phyloP scores from a whole-genome alignment of 148 eudicot genomes.

The Suaeda aralocaspica region DNA sequence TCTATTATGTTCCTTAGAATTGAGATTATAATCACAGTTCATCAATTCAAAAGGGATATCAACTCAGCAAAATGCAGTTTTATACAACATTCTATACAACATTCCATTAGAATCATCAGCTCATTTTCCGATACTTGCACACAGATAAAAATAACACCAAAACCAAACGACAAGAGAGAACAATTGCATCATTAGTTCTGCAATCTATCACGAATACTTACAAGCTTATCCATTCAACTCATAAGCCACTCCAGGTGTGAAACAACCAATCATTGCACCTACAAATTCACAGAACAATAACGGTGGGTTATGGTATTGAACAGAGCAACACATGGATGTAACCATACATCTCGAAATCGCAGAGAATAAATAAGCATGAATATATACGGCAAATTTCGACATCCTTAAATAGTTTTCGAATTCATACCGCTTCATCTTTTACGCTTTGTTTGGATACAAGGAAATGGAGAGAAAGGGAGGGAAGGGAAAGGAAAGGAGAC shows the following conservation, averaged over 20 bases:
- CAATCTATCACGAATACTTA: conserved; percentile 22
- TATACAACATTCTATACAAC: neutral
- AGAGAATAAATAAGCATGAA: no score
- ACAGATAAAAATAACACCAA: neutral
- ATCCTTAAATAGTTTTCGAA: no score
- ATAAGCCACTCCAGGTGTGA: conserved; percentile 6
- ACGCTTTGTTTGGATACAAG: no score
- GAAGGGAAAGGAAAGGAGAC: no score
- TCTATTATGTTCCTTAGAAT: neutral
- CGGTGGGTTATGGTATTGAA: neutral
- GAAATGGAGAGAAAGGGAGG: no score
- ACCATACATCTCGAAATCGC: no score
- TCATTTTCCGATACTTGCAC: neutral
- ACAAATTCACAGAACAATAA: conserved; percentile 8
- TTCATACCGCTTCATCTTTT: no score
- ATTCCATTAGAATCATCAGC: no score
- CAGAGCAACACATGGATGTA: no score
- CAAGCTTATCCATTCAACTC: conserved; percentile 33
- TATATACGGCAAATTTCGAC: no score
- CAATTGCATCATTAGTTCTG: neutral
- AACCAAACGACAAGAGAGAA: neutral
- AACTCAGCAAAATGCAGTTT: neutral
- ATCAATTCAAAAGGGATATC: neutral
- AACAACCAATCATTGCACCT: conserved; percentile 23
- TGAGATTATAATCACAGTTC: neutral